phyloP scores from a whole-genome alignment of 306 rosid genomes.

The Lagenaria siceraria region DNA sequence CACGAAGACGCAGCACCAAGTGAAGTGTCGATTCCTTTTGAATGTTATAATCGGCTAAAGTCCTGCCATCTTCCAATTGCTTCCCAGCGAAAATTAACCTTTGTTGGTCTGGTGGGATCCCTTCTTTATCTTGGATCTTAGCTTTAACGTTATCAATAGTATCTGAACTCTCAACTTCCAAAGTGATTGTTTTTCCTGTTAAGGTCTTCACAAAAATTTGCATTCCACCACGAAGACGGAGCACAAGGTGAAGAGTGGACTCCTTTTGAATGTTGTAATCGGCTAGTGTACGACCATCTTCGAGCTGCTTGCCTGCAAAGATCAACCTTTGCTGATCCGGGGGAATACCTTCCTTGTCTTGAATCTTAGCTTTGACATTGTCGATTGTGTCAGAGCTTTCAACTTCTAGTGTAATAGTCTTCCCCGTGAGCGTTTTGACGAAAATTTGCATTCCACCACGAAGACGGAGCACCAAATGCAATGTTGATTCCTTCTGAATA shows the following conservation, averaged over 20 bases:
- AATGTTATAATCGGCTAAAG: background rate
- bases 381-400: background rate
- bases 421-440: background rate
- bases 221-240: constrained; percentile 1
- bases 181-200: background rate
- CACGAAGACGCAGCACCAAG: background rate
- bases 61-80: background rate
- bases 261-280: constrained; percentile 1
- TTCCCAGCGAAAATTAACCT: background rate
- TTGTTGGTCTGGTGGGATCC: background rate
- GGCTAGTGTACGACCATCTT: background rate
- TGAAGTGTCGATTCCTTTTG: background rate
- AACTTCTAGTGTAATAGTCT: background rate
- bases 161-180: background rate
- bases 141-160: background rate
- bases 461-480: background rate
- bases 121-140: background rate
- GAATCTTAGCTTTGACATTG: background rate
- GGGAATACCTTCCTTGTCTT: background rate
- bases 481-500: background rate
- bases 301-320: background rate
- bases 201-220: background rate
- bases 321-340: background rate
- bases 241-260: background rate
- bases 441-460: constrained; percentile 5